These are phyloP conservation scores for Tolypocladium tundrense DNA, from an alignment of 2,329 filamentous ascomycete species.

Conservation along the genomic window DNA sequence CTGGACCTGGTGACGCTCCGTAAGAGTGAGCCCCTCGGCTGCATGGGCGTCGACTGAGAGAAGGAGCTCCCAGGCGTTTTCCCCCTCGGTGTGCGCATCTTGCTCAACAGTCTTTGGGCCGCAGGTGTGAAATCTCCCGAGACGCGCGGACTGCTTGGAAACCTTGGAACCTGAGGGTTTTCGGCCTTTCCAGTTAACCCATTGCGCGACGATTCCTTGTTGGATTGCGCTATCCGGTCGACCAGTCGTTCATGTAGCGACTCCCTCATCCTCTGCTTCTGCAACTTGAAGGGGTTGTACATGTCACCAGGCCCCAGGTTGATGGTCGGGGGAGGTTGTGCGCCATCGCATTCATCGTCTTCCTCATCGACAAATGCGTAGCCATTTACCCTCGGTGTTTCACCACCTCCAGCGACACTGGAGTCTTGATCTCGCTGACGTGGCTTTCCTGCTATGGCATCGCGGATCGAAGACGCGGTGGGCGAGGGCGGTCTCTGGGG, in stretches of 20 bases:
- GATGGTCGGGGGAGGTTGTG: conserved; percentile 28
- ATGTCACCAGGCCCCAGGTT: conserved; percentile 49
- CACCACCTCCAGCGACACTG: conserved; percentile 45
- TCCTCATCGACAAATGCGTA: conserved; percentile 86
- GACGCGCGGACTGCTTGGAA: conserved; percentile 54
- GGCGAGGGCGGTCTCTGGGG: conserved; percentile 56
- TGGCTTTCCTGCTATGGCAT: conserved; percentile 69
- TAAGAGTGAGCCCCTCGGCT: conserved; percentile 27
- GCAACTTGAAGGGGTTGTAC: conserved; percentile 73
- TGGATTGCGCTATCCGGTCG: conserved; percentile 65
- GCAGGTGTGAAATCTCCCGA: conserved; percentile 59
- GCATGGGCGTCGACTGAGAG: conserved; percentile 25
- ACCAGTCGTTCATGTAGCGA: conserved; percentile 79
- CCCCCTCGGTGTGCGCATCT: conserved; percentile 38
- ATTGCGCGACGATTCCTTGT: conserved; percentile 49
- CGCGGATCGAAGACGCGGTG: conserved; percentile 72
- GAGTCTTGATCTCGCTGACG: conserved; percentile 53
- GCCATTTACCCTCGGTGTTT: conserved; percentile 85
- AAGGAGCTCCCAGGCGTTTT: conserved; percentile 22
- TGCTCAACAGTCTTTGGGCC: conserved; percentile 57
- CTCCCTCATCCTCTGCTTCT: conserved; percentile 66
- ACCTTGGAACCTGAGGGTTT: conserved; percentile 55
- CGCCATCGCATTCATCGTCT: conserved; percentile 30
- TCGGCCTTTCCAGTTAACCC: conserved; percentile 51
- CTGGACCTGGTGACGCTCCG: conserved; percentile 19